Evolutionary conservation across 2,329 filamentous ascomycete species (phyloP).

Genomic region (Botryotinia globosa): DNA sequence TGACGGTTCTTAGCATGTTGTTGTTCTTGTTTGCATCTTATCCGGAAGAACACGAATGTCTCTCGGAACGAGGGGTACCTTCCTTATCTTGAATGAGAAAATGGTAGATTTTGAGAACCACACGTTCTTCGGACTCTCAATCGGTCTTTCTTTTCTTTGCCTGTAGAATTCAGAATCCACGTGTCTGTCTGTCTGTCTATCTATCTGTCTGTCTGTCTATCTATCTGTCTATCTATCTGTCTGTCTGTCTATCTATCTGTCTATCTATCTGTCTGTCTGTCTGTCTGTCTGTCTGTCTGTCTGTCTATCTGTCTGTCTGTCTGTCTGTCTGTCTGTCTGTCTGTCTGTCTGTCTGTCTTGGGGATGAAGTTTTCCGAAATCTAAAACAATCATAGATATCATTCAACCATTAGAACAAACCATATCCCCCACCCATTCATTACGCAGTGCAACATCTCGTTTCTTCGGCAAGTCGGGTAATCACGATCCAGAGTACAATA

Average conservation of each 20-base stretch:
- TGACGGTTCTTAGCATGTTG: not conserved
- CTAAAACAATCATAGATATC: not conserved
- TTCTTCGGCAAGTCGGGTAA: not conserved
- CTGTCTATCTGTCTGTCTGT: not conserved
- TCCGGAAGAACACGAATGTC: not conserved
- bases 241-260: not conserved
- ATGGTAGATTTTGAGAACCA: slow-evolving; percentile 10
- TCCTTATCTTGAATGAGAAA: not conserved
- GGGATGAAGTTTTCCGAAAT: not conserved
- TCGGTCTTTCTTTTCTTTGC: not conserved
- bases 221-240: too few relatives aligned
- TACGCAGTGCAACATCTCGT: too few relatives aligned
- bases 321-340: not conserved
- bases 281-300: not conserved
- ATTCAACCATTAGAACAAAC: not conserved
- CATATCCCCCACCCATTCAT: not conserved
- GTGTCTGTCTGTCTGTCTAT: not conserved
- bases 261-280: not conserved
- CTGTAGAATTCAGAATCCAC: not conserved
- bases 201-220: not conserved
- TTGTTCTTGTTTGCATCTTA: not conserved
- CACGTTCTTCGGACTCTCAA: slow-evolving; percentile 6
- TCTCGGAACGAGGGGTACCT: not conserved
- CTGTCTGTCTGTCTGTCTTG: too few relatives aligned
- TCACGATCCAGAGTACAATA: not conserved